These are phyloP conservation scores for Cordyceps cateniannulata DNA, from an alignment of 2,329 filamentous ascomycete species.

Conservation along the genomic window DNA sequence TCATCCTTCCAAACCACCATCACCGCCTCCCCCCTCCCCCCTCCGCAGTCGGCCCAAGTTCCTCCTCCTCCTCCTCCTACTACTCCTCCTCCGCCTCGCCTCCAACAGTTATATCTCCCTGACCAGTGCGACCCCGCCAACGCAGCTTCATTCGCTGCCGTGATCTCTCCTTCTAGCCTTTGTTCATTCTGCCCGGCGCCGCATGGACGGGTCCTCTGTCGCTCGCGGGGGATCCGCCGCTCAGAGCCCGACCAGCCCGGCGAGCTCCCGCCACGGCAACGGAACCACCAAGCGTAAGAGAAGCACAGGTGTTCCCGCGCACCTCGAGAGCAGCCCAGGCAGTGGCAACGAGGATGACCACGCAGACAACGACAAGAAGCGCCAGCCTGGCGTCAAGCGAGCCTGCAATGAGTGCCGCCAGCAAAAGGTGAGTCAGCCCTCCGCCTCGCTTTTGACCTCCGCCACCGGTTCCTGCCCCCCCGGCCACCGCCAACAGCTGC, in stretches of 20 bases:
- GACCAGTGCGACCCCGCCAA: slow-evolving; percentile 17
- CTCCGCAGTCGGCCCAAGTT: slow-evolving; percentile 27
- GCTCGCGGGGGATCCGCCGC: slow-evolving; percentile 39
- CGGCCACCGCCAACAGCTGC: neutral
- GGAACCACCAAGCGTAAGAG: slow-evolving; percentile 52
- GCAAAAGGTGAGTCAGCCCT: slow-evolving; percentile 61
- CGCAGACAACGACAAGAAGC: slow-evolving; percentile 51
- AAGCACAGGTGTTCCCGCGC: slow-evolving; percentile 41
- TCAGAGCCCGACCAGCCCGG: slow-evolving; percentile 49
- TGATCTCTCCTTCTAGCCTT: slow-evolving; percentile 10
- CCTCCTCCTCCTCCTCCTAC: slow-evolving; percentile 10
- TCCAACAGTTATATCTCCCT: slow-evolving; percentile 18
- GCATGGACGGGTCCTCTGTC: slow-evolving; percentile 44
- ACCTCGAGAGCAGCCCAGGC: slow-evolving; percentile 55
- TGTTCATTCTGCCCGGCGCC: slow-evolving; percentile 19
- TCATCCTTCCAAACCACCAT: slow-evolving; percentile 16
- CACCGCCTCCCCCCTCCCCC: slow-evolving; percentile 13
- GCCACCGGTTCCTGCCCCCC: neutral
- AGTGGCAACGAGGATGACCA: slow-evolving; percentile 53
- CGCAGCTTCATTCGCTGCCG: slow-evolving; percentile 7
- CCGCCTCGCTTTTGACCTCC: neutral
- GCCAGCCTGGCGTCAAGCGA: slow-evolving; percentile 65
- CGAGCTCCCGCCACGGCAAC: slow-evolving; percentile 45
- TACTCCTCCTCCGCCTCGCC: neutral
- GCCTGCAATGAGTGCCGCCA: slow-evolving; percentile 82